Percentiles rank a stretch among this genome's conserved stretches.
Conservation (phyloP, 23 red algal genomes). For the Agarophyton chilense region DNA sequence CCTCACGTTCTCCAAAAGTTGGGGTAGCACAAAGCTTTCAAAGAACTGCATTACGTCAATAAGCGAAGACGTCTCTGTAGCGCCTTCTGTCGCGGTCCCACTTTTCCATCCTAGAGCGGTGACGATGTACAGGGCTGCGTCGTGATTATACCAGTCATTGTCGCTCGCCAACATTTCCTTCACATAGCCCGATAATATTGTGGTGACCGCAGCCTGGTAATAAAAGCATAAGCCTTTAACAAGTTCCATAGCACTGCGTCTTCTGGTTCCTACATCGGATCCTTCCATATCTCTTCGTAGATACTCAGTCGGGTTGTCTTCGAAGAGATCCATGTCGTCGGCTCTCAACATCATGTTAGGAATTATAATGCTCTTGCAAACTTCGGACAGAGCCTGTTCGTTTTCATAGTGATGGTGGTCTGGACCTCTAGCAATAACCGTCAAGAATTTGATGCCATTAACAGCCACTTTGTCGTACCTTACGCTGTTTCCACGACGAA, state of each 20-base stretch:
- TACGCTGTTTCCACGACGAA: slow-evolving; percentile 63
- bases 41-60: slow-evolving; percentile 88
- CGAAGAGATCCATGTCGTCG: slow-evolving; percentile 93
- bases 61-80: slow-evolving; percentile 76
- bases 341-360: slow-evolving; percentile 93
- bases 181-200: slow-evolving; percentile 79
- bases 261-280: slow-evolving; percentile 83
- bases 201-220: slow-evolving; percentile 76
- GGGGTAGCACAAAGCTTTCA: slow-evolving; percentile 66
- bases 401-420: slow-evolving; percentile 77
- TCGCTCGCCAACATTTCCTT: slow-evolving; percentile 68
- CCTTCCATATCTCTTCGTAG: slow-evolving; percentile 97
- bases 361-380: slow-evolving; percentile 91
- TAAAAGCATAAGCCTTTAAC: slow-evolving; percentile 84
- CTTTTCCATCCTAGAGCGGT: slow-evolving; percentile 94
- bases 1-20: slow-evolving; percentile 52
- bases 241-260: slow-evolving; percentile 88
- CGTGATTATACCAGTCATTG: slow-evolving; percentile 86
- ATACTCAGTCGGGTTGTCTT: slow-evolving; percentile 95
- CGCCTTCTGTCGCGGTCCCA: slow-evolving; percentile 80
- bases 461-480: slow-evolving; percentile 87
- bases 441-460: slow-evolving; percentile 91
- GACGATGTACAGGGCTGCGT: slow-evolving; percentile 91
- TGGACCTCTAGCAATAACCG: slow-evolving; percentile 68
- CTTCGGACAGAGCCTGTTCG: slow-evolving; percentile 46